Base-by-base conservation (phyloP, 2,329 filamentous ascomycete genomes). In the Alternaria sp. region DNA sequence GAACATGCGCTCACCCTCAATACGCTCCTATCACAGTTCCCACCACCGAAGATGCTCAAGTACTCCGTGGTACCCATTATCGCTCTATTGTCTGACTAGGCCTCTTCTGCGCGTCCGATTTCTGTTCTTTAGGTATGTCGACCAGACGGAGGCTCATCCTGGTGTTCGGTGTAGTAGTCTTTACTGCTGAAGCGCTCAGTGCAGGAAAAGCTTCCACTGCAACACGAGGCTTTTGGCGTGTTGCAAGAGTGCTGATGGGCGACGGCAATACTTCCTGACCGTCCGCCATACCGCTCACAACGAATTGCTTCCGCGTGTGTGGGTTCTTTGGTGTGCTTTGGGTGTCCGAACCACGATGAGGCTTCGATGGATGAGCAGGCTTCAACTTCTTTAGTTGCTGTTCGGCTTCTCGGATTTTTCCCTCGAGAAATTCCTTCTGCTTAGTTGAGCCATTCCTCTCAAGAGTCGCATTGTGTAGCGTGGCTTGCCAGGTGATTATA, bases 81-180 rank as follows among this genome's bases (percentile, higher is more conserved):
- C 16, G 8, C 24, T 18, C 16, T 24, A 30, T 4, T 6, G 7
- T 26, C 12, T 38, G 24, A 28, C 7, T 24, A n/a, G 22, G 16
- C 28, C n/a, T 54, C 18, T 54, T 44, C 4, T 14, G 5, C 6
- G 7, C 20, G 9, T 7, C 14, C 20, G 5, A 4, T 7, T 4
- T 8, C 7, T 38, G 14, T 34, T 26, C n/a, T 1, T 54, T 54
- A 12, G 16, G 51, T 1, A 16, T 8, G 5, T 8, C 20, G 20
- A 54, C 51, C 4, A 54, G 30, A 24, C 51, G 51, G 38, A 54
- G 51, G 8, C 51, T 54, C 41, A 12, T 46, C 28, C 32, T 46
- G 5, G 4, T 20, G n/a, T 24, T 46, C 6, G 51, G 28, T 20
- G 30, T 30, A 14, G 16, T 34, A 30, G 41, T 14, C 12, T 18